Evolutionary conservation across 2,329 filamentous ascomycete species (phyloP).

Genomic region (Cytospora piceae): DNA sequence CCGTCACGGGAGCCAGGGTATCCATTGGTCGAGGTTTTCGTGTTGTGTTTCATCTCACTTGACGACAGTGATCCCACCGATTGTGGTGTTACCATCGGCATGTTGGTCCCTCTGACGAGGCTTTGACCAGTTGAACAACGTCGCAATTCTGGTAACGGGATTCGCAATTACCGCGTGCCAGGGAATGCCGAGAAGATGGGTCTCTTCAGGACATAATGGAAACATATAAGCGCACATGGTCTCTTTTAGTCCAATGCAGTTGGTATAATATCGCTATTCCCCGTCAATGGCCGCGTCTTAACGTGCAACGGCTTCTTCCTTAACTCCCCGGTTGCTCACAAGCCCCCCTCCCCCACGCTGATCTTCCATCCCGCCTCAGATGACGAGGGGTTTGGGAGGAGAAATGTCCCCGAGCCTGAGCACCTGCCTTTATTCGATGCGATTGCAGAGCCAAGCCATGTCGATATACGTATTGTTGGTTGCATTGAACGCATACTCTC

Average conservation of each 20-base stretch:
- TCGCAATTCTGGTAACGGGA: constrained; percentile 18
- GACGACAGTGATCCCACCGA: not conserved
- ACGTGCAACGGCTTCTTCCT: not conserved
- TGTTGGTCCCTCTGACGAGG: not conserved
- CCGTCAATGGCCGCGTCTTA: not conserved
- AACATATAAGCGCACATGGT: constrained; percentile 7
- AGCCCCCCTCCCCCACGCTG: no score
- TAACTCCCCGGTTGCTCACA: constrained; percentile 26
- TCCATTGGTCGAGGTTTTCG: not conserved
- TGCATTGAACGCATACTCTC: no score
- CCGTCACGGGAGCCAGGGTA: not conserved
- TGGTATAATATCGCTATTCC: not conserved
- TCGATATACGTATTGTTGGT: no score
- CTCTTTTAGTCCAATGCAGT: constrained; percentile 4
- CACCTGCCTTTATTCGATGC: no score
- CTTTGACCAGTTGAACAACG: not conserved
- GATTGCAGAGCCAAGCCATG: no score
- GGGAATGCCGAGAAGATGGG: not conserved
- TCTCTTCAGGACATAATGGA: not conserved
- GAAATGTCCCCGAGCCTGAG: not conserved
- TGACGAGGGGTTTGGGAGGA: not conserved
- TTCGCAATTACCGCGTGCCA: constrained; percentile 17
- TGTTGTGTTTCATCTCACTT: not conserved
- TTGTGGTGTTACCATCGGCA: constrained; percentile 19
- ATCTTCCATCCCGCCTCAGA: not conserved